Percentiles rank a stretch among this genome's conserved stretches.
These are phyloP conservation scores for Colletotrichum horii DNA, from an alignment of 2,329 filamentous ascomycete genomes.

Conservation along the genomic window DNA sequence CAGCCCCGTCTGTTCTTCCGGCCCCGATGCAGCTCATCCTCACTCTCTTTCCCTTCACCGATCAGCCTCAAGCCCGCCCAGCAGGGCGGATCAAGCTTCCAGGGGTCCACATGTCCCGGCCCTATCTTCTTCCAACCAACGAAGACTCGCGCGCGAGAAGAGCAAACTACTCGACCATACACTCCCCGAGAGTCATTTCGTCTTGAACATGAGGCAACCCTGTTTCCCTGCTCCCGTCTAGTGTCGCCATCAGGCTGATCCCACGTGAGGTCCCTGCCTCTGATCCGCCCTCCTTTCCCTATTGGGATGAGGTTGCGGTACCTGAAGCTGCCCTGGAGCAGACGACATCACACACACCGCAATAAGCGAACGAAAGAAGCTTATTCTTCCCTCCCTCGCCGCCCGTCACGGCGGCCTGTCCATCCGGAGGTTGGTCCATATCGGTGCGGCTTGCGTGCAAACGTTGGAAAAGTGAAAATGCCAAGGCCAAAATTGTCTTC, in stretches of 20 bases:
- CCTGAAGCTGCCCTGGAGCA: conserved; percentile 7
- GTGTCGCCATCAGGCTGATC: neutral
- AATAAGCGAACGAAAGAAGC: neutral
- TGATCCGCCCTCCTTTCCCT: conserved; percentile 8
- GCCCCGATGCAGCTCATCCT: neutral
- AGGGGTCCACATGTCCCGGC: neutral
- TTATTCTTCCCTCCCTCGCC: neutral
- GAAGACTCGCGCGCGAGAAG: no score
- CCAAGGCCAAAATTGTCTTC: neutral
- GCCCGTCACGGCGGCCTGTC: neutral
- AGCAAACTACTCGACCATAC: neutral
- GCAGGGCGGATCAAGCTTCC: neutral
- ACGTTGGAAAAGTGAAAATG: neutral
- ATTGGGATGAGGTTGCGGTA: conserved; percentile 20
- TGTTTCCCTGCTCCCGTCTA: neutral
- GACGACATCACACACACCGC: neutral
- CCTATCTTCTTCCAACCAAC: neutral
- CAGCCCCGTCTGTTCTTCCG: neutral
- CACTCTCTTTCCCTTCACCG: neutral
- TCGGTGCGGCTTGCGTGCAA: neutral
- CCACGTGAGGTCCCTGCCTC: neutral
- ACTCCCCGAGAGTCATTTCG: neutral
- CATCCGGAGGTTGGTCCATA: neutral
- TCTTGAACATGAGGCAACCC: neutral
- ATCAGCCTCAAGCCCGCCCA: neutral